Percentiles rank a stretch among this genome's conserved stretches.
phyloP scores from a whole-genome alignment of 2,329 filamentous ascomycete genomes.

The Ophiostoma ulmi region DNA sequence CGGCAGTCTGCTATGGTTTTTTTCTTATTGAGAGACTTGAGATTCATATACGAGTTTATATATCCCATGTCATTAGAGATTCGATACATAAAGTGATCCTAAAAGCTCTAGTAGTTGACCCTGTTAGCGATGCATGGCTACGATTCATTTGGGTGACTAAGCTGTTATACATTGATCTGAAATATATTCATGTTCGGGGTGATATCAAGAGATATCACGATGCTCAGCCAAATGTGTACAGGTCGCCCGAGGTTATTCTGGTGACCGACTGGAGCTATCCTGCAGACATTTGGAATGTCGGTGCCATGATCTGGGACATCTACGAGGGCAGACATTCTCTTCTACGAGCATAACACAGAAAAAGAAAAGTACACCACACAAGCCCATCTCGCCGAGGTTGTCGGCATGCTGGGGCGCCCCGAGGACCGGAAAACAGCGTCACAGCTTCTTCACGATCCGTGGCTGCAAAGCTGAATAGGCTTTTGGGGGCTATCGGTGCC shows the following conservation, averaged over 20 bases:
- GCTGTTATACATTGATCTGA: too few relatives aligned
- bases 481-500: neutral
- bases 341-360: neutral
- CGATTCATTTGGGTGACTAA: too few relatives aligned
- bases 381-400: neutral
- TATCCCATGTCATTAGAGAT: too few relatives aligned
- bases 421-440: neutral
- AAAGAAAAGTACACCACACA: neutral
- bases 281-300: constrained; percentile 5
- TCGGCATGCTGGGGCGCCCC: constrained; percentile 4
- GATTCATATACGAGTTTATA: too few relatives aligned
- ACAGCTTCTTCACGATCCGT: neutral
- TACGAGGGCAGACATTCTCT: constrained; percentile 1
- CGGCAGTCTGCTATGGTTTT: too few relatives aligned
- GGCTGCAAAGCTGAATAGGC: neutral
- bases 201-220: neutral
- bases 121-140: too few relatives aligned
- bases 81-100: too few relatives aligned
- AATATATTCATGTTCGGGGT: neutral
- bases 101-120: too few relatives aligned
- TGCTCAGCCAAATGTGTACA: neutral
- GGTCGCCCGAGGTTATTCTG: constrained; percentile 5
- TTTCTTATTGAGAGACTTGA: too few relatives aligned
- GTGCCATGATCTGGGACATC: constrained; percentile 2
- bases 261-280: neutral